phyloP scores from a whole-genome alignment of 2,329 filamentous ascomycete genomes.

The Penicillium digitatum region DNA sequence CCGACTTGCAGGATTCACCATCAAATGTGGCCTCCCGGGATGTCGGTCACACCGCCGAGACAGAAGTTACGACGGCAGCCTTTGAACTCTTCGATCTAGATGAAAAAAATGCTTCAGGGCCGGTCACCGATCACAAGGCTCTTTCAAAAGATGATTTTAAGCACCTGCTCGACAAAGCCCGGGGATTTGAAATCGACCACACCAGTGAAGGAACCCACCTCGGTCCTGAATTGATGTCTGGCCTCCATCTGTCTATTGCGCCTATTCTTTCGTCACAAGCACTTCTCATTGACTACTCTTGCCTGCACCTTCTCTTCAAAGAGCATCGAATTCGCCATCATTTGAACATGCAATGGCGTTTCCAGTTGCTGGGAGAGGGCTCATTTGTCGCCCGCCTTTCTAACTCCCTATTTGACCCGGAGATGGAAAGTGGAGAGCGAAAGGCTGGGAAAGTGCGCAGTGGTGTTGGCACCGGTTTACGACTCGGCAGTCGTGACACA shows the following conservation, averaged over 20 bases:
- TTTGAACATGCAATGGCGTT: constrained; percentile 69
- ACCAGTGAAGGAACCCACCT: constrained; percentile 22
- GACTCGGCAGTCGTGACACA: constrained; percentile 71
- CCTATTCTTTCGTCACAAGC: constrained; percentile 72
- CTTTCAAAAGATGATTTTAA: constrained; percentile 31
- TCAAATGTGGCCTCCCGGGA: not conserved
- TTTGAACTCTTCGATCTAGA: constrained; percentile 40
- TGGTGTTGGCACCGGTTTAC: constrained; percentile 73
- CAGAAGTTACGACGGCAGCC: constrained; percentile 17
- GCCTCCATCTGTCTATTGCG: constrained; percentile 66
- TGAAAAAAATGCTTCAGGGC: constrained; percentile 20
- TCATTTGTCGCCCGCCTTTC: constrained; percentile 76
- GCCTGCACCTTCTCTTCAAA: constrained; percentile 71
- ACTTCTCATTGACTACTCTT: constrained; percentile 70
- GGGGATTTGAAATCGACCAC: constrained; percentile 16
- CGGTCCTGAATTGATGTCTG: constrained; percentile 46
- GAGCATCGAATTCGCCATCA: constrained; percentile 69
- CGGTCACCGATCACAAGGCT: constrained; percentile 23
- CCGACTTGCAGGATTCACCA: constrained; percentile 23
- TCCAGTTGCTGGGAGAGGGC: constrained; percentile 80
- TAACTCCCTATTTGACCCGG: constrained; percentile 77
- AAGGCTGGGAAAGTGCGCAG: constrained; percentile 64
- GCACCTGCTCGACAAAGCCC: constrained; percentile 26
- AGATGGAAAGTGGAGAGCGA: constrained; percentile 74
- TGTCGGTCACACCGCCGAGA: not conserved